Conservation (phyloP, 805 yeast species). For the Starmerella kuoi region DNA sequence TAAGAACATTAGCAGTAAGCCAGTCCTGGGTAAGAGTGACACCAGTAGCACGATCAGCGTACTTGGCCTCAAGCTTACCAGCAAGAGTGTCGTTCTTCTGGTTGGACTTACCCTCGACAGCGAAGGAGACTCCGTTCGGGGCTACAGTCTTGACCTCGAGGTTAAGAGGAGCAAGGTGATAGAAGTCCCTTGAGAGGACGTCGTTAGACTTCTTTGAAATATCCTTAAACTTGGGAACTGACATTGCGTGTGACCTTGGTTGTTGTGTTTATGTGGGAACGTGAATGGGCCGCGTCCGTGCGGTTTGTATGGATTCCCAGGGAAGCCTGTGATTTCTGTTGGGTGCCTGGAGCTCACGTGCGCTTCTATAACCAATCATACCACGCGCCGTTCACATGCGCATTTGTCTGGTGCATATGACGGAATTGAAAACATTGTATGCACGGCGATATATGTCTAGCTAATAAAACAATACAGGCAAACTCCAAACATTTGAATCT, state of each 20-base stretch:
- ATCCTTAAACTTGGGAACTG: constrained; percentile 49
- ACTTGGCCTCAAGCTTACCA: constrained; percentile 83
- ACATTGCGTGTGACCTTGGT: constrained; percentile 8
- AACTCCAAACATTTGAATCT: too few species aligned
- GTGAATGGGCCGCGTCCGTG: too few species aligned
- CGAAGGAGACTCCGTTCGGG: constrained; percentile 91
- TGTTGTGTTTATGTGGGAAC: not conserved
- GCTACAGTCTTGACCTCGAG: constrained; percentile 86
- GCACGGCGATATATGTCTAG: too few species aligned
- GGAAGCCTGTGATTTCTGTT: too few species aligned
- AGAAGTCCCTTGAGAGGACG: constrained; percentile 82
- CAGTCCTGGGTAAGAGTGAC: constrained; percentile 93
- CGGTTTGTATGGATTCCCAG: too few species aligned
- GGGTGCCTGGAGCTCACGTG: too few species aligned
- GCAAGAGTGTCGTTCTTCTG: constrained; percentile 69
- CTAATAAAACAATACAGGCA: too few species aligned
- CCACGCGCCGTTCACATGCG: too few species aligned
- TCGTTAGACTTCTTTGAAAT: constrained; percentile 87
- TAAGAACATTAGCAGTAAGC: constrained; percentile 85
- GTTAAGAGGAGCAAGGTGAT: constrained; percentile 76
- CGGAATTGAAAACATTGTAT: too few species aligned
- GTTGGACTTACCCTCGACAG: constrained; percentile 80
- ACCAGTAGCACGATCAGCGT: constrained; percentile 84
- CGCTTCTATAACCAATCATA: too few species aligned
- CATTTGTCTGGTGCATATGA: too few species aligned